Conservation (phyloP, 192 early-diverging fungal genomes). For the Backusella parvicylindrica region DNA sequence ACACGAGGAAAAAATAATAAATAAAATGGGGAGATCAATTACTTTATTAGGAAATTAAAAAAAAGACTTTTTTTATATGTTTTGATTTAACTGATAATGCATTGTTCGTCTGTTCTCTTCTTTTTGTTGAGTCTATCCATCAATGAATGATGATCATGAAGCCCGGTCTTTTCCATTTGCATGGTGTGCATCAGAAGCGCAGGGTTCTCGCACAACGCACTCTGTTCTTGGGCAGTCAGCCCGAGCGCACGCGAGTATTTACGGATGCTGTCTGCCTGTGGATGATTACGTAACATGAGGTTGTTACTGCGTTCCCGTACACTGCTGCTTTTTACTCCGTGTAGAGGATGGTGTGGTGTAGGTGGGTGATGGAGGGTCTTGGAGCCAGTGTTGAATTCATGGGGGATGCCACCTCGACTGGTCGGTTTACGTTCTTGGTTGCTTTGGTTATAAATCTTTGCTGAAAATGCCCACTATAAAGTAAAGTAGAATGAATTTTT, state of each 20-base stretch:
- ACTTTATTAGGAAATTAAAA: background rate
- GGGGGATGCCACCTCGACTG: background rate
- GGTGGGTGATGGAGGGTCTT: background rate
- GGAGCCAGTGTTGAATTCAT: background rate
- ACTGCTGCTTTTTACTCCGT: conserved; percentile 1
- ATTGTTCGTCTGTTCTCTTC: background rate
- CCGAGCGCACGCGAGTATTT: conserved; percentile 23
- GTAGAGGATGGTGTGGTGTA: background rate
- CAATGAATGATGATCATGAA: background rate
- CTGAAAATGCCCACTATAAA: conserved; percentile 34
- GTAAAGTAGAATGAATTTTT: background rate
- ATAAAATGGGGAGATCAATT: background rate
- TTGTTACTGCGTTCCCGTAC: background rate
- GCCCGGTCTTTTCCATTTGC: background rate
- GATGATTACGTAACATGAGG: background rate
- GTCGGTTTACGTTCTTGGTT: background rate
- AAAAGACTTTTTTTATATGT: background rate
- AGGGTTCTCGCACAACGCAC: conserved; percentile 16
- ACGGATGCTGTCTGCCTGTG: conserved; percentile 20
- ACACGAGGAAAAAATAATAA: background rate
- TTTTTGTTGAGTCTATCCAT: background rate
- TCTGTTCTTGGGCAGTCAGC: conserved; percentile 23
- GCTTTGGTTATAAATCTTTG: conserved; percentile 25
- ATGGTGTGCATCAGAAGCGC: conserved; percentile 18
- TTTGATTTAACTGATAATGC: background rate